Conservation (phyloP, 768 basidiomycete species). For the Naganishia vishniacii region DNA sequence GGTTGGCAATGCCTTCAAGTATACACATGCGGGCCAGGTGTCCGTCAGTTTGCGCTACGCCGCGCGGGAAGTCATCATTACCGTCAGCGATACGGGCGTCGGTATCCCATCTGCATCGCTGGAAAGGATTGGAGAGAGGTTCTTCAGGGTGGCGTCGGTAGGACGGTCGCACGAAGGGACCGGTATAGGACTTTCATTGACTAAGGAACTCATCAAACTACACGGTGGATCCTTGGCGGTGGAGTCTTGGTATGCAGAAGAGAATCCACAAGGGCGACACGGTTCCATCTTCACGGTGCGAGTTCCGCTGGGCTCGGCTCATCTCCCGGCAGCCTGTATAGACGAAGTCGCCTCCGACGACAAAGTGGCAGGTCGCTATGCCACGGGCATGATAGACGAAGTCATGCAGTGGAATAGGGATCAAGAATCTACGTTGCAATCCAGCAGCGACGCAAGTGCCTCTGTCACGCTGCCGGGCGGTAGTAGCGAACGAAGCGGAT, state of each 20-base stretch:
- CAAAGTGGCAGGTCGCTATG: constrained; percentile 34
- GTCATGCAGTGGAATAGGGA: constrained; percentile 48
- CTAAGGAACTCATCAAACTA: constrained; percentile 48
- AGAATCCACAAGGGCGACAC: constrained; percentile 40
- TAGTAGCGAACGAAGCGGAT: constrained; percentile 20
- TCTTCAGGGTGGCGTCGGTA: constrained; percentile 28
- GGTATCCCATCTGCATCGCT: constrained; percentile 48
- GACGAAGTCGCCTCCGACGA: constrained; percentile 23
- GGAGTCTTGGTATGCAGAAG: constrained; percentile 36
- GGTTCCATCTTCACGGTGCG: constrained; percentile 42
- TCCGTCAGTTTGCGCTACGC: constrained; percentile 42
- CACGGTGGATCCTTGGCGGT: constrained; percentile 49
- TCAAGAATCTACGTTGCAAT: constrained; percentile 32
- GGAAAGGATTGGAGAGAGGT: constrained; percentile 46
- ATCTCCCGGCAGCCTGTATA: constrained; percentile 36
- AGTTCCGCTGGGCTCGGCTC: constrained; percentile 41
- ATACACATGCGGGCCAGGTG: constrained; percentile 48
- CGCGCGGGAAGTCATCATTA: constrained; percentile 39
- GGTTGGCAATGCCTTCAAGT: constrained; percentile 44
- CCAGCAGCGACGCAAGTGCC: constrained; percentile 26
- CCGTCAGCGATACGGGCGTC: constrained; percentile 50
- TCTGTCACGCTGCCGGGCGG: not conserved
- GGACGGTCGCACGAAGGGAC: constrained; percentile 47
- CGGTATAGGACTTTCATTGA: constrained; percentile 48
- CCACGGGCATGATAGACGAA: constrained; percentile 50